phyloP scores from a whole-genome alignment of 179 eudicot genomes.

The Gypsophila paniculata region DNA sequence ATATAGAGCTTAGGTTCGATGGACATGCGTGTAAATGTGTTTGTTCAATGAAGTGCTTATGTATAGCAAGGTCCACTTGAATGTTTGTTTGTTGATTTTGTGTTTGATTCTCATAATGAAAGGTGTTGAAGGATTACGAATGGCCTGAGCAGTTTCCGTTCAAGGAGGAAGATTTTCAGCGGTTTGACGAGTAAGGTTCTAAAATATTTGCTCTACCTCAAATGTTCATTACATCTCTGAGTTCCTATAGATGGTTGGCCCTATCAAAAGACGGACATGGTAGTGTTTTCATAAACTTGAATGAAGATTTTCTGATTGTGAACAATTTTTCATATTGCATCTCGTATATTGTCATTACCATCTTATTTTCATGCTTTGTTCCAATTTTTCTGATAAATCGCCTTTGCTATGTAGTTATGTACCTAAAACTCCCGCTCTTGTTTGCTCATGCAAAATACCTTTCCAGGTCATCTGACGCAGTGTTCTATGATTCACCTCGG shows the following conservation, averaged over 20 bases:
- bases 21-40: background rate
- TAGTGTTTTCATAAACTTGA: background rate
- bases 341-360: background rate
- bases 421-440: background rate
- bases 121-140: constrained; percentile 77
- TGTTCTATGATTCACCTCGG: constrained; percentile 85
- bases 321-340: background rate
- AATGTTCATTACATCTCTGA: background rate
- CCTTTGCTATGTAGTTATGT: background rate
- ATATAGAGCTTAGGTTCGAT: too few species aligned
- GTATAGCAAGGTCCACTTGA: background rate
- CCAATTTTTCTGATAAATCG: background rate
- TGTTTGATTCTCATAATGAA: constrained; percentile 17
- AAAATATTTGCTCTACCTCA: background rate
- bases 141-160: constrained; percentile 98
- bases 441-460: constrained; percentile 8
- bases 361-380: background rate
- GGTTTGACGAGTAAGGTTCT: constrained; percentile 82
- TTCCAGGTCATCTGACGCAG: constrained; percentile 72
- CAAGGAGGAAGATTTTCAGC: constrained; percentile 84
- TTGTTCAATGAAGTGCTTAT: constrained; percentile 13
- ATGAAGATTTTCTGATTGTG: background rate
- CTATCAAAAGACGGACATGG: too few species aligned
- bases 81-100: constrained; percentile 7
- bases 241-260: too few species aligned